Percentiles rank a stretch among this genome's conserved stretches.
These are phyloP conservation scores for Sedum album DNA, from an alignment of 164 flowering plant species.

Conservation along the genomic window DNA sequence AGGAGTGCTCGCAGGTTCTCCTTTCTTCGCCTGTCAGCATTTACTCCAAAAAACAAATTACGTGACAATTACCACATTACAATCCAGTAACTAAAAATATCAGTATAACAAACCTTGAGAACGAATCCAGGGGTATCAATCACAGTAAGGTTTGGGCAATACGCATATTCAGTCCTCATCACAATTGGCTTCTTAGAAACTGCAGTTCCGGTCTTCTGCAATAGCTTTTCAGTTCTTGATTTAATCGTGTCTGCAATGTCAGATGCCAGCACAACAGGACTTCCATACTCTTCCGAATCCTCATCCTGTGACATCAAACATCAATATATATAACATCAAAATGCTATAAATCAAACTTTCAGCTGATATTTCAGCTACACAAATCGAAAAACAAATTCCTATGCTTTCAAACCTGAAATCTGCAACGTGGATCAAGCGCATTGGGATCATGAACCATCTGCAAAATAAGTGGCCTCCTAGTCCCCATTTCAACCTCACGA, in stretches of 20 bases:
- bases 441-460: conserved; percentile 92
- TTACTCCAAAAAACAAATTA: background rate
- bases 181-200: conserved; percentile 95
- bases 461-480: conserved; percentile 83
- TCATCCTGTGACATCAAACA: conserved; percentile 53
- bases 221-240: conserved; percentile 64
- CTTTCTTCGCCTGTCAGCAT: conserved; percentile 76
- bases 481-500: conserved; percentile 98
- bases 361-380: background rate
- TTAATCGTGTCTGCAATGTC: conserved; percentile 83
- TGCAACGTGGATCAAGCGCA: conserved; percentile 84
- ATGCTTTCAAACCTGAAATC: conserved; percentile 63
- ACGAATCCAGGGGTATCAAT: conserved; percentile 98
- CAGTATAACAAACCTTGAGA: conserved; percentile 54
- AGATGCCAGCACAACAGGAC: conserved; percentile 53
- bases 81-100: background rate
- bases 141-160: conserved; percentile 94
- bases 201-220: conserved; percentile 60
- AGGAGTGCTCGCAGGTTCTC: conserved; percentile 92
- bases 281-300: conserved; percentile 96
- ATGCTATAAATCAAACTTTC: conserved; percentile 8
- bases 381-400: background rate
- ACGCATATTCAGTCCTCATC: conserved; percentile 96
- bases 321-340: too few species aligned
- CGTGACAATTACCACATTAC: background rate